Conservation (phyloP, 2,329 filamentous ascomycete species). For the Incumbomyces delicatus region DNA sequence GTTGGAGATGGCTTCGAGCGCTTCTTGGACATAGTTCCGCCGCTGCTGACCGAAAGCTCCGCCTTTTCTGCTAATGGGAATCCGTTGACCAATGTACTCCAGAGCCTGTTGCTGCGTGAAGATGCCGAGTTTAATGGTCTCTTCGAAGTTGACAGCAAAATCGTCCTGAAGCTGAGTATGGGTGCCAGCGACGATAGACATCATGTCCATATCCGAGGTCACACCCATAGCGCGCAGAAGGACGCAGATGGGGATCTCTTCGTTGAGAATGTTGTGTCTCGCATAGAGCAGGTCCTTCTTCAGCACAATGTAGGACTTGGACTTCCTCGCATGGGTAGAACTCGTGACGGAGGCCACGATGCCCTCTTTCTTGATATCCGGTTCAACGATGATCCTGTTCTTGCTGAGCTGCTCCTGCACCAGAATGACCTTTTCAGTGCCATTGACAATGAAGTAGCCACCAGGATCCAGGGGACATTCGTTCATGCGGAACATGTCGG, state of each 20-base stretch:
- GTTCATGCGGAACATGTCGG: constrained; percentile 82
- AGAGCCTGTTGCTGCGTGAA: constrained; percentile 92
- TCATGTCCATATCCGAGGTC: constrained; percentile 87
- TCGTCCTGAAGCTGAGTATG: constrained; percentile 88
- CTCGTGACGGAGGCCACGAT: constrained; percentile 92
- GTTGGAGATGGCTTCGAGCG: constrained; percentile 81
- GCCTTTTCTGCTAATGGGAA: constrained; percentile 71
- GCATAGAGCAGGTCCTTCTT: constrained; percentile 81
- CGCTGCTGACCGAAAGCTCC: constrained; percentile 48
- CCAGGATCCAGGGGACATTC: constrained; percentile 94
- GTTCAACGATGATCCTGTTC: constrained; percentile 95
- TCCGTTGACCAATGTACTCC: constrained; percentile 77
- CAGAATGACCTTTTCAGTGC: constrained; percentile 96
- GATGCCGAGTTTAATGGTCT: constrained; percentile 71
- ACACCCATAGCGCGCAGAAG: constrained; percentile 88
- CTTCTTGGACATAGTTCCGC: constrained; percentile 80
- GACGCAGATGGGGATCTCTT: constrained; percentile 91
- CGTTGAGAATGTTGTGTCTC: constrained; percentile 84
- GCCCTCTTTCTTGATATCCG: constrained; percentile 80
- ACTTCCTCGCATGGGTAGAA: constrained; percentile 95
- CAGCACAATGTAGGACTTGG: constrained; percentile 88
- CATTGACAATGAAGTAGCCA: constrained; percentile 95
- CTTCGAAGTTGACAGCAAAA: constrained; percentile 91
- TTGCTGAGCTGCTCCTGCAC: constrained; percentile 99
- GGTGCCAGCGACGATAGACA: constrained; percentile 78